A percentile compares a stretch with the other conserved stretches of the same genome.
Conservation (phyloP, 148 eudicot genomes). For the Suaeda aralocaspica region DNA sequence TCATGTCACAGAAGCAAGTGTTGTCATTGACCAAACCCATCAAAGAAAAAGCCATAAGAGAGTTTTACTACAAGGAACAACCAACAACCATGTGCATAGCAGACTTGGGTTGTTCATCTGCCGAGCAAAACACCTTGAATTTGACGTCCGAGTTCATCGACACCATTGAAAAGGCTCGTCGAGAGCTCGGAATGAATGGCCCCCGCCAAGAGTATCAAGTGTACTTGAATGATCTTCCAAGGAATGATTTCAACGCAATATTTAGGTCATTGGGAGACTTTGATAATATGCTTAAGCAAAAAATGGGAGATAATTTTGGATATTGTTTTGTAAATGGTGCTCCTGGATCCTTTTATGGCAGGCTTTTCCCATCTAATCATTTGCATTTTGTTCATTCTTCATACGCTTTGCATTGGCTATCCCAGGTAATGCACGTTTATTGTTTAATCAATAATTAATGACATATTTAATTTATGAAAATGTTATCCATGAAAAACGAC, state of each 20-base stretch:
- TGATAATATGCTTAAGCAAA: slow-evolving; percentile 19
- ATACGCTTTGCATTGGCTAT: slow-evolving; percentile 47
- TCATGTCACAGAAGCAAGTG: slow-evolving; percentile 16
- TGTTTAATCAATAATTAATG: too few relatives aligned
- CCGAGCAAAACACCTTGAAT: slow-evolving; percentile 9
- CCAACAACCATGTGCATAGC: slow-evolving; percentile 21
- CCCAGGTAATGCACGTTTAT: slow-evolving; percentile 46
- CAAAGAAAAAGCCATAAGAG: slow-evolving; percentile 20
- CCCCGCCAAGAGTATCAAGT: slow-evolving; percentile 24
- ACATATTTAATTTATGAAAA: too few relatives aligned
- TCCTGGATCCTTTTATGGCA: slow-evolving; percentile 51
- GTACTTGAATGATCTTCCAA: slow-evolving; percentile 44
- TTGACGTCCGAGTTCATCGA: neutral
- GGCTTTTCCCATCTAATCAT: slow-evolving; percentile 39
- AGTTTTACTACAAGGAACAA: neutral
- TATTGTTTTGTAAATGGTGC: slow-evolving; percentile 35
- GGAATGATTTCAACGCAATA: slow-evolving; percentile 48
- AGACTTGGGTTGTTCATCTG: slow-evolving; percentile 27
- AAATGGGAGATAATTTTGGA: slow-evolving; percentile 16
- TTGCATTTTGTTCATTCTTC: slow-evolving; percentile 49
- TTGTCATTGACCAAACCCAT: slow-evolving; percentile 8
- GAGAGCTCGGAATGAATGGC: neutral
- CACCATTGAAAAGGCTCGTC: neutral
- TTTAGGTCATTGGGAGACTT: slow-evolving; percentile 26
- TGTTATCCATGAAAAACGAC: too few relatives aligned